A percentile compares a stretch with the other conserved stretches of the same genome.
These are phyloP conservation scores for Penicillium cosmopolitanum DNA, from an alignment of 495 filamentous ascomycete genomes.

Conservation along the genomic window DNA sequence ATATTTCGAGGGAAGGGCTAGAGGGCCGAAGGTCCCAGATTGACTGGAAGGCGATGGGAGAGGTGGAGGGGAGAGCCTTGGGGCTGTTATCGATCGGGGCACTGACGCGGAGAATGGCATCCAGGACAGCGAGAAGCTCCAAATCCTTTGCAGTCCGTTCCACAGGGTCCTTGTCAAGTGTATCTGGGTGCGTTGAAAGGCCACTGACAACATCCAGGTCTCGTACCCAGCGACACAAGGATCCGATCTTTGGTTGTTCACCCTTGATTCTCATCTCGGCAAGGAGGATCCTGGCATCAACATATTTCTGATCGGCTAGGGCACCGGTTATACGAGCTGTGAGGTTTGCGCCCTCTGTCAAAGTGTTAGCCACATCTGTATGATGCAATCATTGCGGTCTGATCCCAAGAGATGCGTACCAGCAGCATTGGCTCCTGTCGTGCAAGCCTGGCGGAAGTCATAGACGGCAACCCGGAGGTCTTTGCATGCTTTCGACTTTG, in stretches of 20 bases:
- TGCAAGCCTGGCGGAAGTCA: slow-evolving; percentile 44
- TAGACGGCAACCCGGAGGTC: slow-evolving; percentile 44
- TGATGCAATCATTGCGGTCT: background rate
- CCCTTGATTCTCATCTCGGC: slow-evolving; percentile 42
- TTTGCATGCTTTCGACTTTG: slow-evolving; percentile 46
- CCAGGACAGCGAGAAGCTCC: slow-evolving; percentile 38
- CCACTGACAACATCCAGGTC: slow-evolving; percentile 46
- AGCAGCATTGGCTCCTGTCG: slow-evolving; percentile 41
- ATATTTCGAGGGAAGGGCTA: slow-evolving; percentile 30
- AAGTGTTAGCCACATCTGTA: slow-evolving; percentile 12
- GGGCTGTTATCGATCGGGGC: slow-evolving; percentile 37
- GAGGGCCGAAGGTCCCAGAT: slow-evolving; percentile 45
- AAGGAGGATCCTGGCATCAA: slow-evolving; percentile 40
- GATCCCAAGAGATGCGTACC: slow-evolving; percentile 19
- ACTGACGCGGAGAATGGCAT: slow-evolving; percentile 43
- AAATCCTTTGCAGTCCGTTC: slow-evolving; percentile 33
- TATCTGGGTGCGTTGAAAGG: slow-evolving; percentile 38
- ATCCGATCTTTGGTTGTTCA: slow-evolving; percentile 44
- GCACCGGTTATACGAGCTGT: slow-evolving; percentile 45
- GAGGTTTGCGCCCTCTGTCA: slow-evolving; percentile 40
- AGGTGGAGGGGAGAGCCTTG: slow-evolving; percentile 28
- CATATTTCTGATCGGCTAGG: slow-evolving; percentile 38
- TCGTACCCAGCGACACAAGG: slow-evolving; percentile 46
- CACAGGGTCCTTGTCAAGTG: slow-evolving; percentile 15
- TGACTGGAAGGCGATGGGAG: slow-evolving; percentile 43